A percentile compares a stretch with the other conserved stretches of the same genome.
These are phyloP conservation scores for maize (Zea mays) DNA, from an alignment of 176 grass and related monocot genomes.

Conservation along the genomic window DNA sequence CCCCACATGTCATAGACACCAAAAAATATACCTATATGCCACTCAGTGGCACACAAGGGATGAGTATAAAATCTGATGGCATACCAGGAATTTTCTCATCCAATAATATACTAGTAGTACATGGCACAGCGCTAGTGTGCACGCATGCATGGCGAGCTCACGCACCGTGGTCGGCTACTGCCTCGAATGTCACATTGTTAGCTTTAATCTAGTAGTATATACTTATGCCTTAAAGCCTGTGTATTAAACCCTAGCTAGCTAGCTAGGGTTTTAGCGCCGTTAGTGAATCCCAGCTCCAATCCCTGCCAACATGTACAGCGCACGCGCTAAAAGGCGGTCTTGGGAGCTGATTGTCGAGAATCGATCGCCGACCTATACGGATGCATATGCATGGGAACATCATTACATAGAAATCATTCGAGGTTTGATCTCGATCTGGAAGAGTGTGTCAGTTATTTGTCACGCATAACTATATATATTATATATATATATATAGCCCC, in stretches of 20 bases:
- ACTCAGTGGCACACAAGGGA: too few relatives aligned
- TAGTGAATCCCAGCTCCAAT: conserved; percentile 3
- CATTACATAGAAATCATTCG: too few relatives aligned
- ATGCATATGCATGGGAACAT: neutral
- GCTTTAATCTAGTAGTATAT: conserved; percentile 8
- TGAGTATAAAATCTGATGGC: too few relatives aligned
- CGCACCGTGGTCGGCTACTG: conserved; percentile 41
- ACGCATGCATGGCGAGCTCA: neutral
- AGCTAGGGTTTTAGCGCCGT: conserved; percentile 40
- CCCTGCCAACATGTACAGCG: conserved; percentile 6
- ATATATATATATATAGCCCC: too few relatives aligned
- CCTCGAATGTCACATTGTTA: conserved; percentile 20
- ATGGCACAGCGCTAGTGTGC: too few relatives aligned
- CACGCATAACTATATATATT: too few relatives aligned
- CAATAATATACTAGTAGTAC: too few relatives aligned
- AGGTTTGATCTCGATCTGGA: too few relatives aligned
- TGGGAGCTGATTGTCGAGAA: conserved; percentile 41
- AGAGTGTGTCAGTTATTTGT: too few relatives aligned
- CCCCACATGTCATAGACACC: too few relatives aligned
- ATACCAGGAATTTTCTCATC: too few relatives aligned
- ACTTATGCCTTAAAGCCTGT: conserved; percentile 35
- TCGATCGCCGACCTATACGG: conserved; percentile 46
- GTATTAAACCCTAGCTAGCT: conserved; percentile 20
- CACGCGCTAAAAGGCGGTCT: conserved; percentile 28
- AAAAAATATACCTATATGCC: too few relatives aligned